A percentile compares a stretch with the other conserved stretches of the same genome.
Evolutionary conservation across 495 filamentous ascomycete species (phyloP).

Genomic region (Aspergillus leporis): DNA sequence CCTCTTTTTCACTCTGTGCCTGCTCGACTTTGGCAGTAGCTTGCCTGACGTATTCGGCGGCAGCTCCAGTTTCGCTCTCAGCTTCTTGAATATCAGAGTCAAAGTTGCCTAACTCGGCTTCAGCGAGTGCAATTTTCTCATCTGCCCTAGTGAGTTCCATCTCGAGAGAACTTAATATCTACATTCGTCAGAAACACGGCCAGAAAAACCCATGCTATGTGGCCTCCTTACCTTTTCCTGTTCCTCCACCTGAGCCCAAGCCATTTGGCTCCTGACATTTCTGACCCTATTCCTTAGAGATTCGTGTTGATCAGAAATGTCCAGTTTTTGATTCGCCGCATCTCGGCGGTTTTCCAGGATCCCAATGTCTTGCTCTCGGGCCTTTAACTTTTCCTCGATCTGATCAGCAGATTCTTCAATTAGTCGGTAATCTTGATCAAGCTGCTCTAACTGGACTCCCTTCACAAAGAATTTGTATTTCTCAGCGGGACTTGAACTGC

Average conservation of each 20-base stretch:
- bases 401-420: conserved; percentile 70
- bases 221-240: conserved; percentile 42
- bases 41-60: conserved; percentile 53
- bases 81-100: conserved; percentile 45
- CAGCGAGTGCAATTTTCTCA: conserved; percentile 40
- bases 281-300: conserved; percentile 53
- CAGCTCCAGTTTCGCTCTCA: conserved; percentile 49
- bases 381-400: conserved; percentile 59
- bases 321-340: conserved; percentile 52
- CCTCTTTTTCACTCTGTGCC: conserved; percentile 39
- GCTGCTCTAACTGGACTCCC: conserved; percentile 87
- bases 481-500: conserved; percentile 71
- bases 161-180: conserved; percentile 37
- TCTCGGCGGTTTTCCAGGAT: conserved; percentile 46
- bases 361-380: conserved; percentile 48
- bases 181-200: neutral
- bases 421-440: conserved; percentile 87
- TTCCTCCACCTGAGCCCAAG: conserved; percentile 71
- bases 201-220: conserved; percentile 8
- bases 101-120: conserved; percentile 39
- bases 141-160: conserved; percentile 37
- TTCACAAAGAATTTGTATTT: conserved; percentile 98
- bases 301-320: conserved; percentile 58
- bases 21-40: conserved; percentile 52
- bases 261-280: conserved; percentile 59